Percentiles rank a stretch among this genome's conserved stretches.
These are phyloP conservation scores for Trichoderma guizhouense DNA, from an alignment of 2,329 filamentous ascomycete genomes.

Conservation along the genomic window DNA sequence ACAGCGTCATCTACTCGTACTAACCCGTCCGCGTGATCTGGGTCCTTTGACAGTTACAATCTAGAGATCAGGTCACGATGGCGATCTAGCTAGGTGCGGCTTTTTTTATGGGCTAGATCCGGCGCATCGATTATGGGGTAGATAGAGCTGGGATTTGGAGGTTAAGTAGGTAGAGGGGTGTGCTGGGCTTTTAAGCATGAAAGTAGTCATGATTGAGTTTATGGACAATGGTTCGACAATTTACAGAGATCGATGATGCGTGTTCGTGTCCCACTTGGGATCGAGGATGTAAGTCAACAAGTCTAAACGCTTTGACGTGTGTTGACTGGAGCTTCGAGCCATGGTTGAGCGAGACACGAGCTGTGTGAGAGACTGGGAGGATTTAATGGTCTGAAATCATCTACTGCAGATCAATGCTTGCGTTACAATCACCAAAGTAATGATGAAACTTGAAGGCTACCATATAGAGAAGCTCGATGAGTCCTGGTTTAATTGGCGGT, in stretches of 20 bases:
- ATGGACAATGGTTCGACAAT: not conserved
- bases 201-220: not conserved
- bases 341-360: not conserved
- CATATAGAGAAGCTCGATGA: not conserved
- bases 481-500: not conserved
- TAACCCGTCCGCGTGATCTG: slow-evolving; percentile 5
- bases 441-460: not conserved
- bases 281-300: not conserved
- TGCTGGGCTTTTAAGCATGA: slow-evolving; percentile 20
- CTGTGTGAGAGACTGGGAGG: not conserved
- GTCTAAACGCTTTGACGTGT: not conserved
- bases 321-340: not conserved
- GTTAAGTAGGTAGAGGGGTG: not conserved
- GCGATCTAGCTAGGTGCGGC: slow-evolving; percentile 7
- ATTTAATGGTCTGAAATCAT: not conserved
- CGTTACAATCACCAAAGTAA: not conserved
- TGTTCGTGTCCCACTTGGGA: not conserved
- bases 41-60: not conserved
- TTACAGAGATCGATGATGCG: not conserved
- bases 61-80: slow-evolving; percentile 7
- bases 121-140: not conserved
- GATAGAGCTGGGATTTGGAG: too few relatives aligned
- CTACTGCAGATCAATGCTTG: not conserved
- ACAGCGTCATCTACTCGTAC: not conserved
- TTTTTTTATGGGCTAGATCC: not conserved